Evolutionary conservation across 2,329 filamentous ascomycete species (phyloP).

Genomic region (Colletotrichum australisinense): DNA sequence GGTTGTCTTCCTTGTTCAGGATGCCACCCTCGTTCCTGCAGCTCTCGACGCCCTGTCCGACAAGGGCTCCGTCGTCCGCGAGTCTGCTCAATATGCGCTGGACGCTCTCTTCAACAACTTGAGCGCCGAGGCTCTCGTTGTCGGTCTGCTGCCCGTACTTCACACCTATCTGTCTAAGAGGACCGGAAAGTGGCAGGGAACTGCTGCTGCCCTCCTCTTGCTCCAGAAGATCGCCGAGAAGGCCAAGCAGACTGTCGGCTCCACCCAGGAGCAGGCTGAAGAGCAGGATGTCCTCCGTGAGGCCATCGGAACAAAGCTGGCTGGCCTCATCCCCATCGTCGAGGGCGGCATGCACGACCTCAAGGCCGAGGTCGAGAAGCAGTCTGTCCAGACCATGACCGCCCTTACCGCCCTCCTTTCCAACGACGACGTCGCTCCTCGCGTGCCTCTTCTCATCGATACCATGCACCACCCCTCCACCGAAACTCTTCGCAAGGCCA

Average conservation of each 20-base stretch:
- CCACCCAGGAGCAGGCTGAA: slow-evolving; percentile 82
- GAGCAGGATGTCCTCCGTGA: slow-evolving; percentile 92
- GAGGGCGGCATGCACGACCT: slow-evolving; percentile 97
- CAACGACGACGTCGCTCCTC: slow-evolving; percentile 95
- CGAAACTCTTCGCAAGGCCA: slow-evolving; percentile 91
- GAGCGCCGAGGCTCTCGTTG: slow-evolving; percentile 83
- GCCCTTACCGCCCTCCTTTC: slow-evolving; percentile 89
- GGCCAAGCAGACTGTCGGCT: slow-evolving; percentile 84
- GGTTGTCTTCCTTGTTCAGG: slow-evolving; percentile 83
- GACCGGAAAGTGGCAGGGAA: slow-evolving; percentile 97
- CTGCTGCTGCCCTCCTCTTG: slow-evolving; percentile 85
- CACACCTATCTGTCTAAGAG: slow-evolving; percentile 81
- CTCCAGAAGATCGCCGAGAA: slow-evolving; percentile 96
- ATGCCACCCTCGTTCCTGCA: slow-evolving; percentile 76
- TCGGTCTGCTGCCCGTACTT: slow-evolving; percentile 83
- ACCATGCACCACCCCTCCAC: slow-evolving; percentile 95
- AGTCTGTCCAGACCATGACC: slow-evolving; percentile 92
- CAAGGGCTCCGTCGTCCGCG: slow-evolving; percentile 88
- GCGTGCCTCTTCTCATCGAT: slow-evolving; percentile 91
- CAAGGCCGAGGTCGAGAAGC: slow-evolving; percentile 89
- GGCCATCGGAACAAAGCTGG: slow-evolving; percentile 88
- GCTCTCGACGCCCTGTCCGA: slow-evolving; percentile 90
- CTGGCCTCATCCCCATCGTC: slow-evolving; percentile 88
- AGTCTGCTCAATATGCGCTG: slow-evolving; percentile 93
- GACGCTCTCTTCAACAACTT: slow-evolving; percentile 87